Evolutionary conservation across 768 basidiomycete species (phyloP).

Genomic region (Rhodocollybia butyracea): DNA sequence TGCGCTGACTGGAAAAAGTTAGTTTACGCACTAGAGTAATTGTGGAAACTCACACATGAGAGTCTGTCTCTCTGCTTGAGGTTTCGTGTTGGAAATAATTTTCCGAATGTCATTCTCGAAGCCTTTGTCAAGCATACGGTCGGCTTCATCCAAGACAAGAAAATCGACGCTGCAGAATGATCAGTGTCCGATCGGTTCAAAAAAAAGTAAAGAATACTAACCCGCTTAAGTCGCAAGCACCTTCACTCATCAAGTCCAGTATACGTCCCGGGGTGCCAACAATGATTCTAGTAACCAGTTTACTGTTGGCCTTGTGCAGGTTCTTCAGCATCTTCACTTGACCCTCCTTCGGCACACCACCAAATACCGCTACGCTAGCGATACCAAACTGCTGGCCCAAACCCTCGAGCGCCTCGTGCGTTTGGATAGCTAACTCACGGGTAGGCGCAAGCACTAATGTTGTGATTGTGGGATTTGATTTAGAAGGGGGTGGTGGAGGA

Average conservation of each 20-base stretch:
- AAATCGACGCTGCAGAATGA: conserved; percentile 65
- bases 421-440: conserved; percentile 94
- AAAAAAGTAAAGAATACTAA: conserved; percentile 31
- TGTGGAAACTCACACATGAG: conserved; percentile 77
- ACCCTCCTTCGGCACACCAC: conserved; percentile 88
- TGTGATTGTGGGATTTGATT: conserved; percentile 39
- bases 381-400: conserved; percentile 76
- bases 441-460: conserved; percentile 91
- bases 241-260: conserved; percentile 87
- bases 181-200: not conserved
- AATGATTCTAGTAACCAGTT: conserved; percentile 61
- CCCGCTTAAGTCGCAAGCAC: conserved; percentile 77
- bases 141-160: conserved; percentile 95
- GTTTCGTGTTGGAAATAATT: conserved; percentile 78
- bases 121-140: conserved; percentile 96
- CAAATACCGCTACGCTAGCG: conserved; percentile 84
- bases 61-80: conserved; percentile 73
- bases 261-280: conserved; percentile 96
- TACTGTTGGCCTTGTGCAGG: conserved; percentile 43
- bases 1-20: conserved; percentile 69
- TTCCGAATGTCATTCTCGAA: conserved; percentile 96
- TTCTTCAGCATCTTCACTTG: conserved; percentile 72
- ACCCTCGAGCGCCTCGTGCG: conserved; percentile 74
- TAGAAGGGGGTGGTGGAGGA: conserved; percentile 24
- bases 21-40: not conserved